A percentile compares a stretch with the other conserved stretches of the same genome.
phyloP scores from a whole-genome alignment of 768 basidiomycete species.

The Boletales sp. region DNA sequence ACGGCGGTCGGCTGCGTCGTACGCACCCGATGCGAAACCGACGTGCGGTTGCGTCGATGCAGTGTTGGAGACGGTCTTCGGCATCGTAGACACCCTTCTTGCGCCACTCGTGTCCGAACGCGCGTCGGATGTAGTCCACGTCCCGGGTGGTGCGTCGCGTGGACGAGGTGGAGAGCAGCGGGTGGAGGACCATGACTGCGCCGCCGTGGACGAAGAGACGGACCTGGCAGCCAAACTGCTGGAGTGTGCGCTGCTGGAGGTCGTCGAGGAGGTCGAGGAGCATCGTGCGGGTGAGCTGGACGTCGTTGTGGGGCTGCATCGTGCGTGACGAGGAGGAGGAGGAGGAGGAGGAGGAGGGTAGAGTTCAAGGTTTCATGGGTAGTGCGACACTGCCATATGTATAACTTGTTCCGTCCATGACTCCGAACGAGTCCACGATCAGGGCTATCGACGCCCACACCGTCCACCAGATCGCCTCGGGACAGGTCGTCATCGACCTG shows the following conservation, averaged over 20 bases:
- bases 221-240: slow-evolving; percentile 46
- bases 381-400: too few relatives aligned
- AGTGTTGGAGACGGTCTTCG: slow-evolving; percentile 48
- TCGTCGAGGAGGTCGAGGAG: slow-evolving; percentile 47
- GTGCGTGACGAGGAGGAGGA: not conserved
- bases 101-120: slow-evolving; percentile 55
- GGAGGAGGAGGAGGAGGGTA: not conserved
- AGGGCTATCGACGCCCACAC: slow-evolving; percentile 70
- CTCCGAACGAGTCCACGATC: slow-evolving; percentile 23
- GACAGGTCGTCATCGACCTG: slow-evolving; percentile 92
- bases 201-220: slow-evolving; percentile 72
- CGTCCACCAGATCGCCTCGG: slow-evolving; percentile 86
- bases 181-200: slow-evolving; percentile 70
- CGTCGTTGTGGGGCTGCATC: slow-evolving; percentile 34
- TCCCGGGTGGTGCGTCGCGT: slow-evolving; percentile 57
- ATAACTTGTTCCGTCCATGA: too few relatives aligned
- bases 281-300: slow-evolving; percentile 27
- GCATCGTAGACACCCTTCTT: slow-evolving; percentile 49
- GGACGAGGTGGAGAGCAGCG: slow-evolving; percentile 34
- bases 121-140: slow-evolving; percentile 63
- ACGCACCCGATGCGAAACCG: slow-evolving; percentile 45
- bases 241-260: slow-evolving; percentile 47
- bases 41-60: slow-evolving; percentile 53
- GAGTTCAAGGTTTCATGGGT: too few relatives aligned
- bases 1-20: not conserved